Base-by-base conservation (phyloP, 1,284 basidiomycete species). In the Pulchroboletus neoregius region DNA sequence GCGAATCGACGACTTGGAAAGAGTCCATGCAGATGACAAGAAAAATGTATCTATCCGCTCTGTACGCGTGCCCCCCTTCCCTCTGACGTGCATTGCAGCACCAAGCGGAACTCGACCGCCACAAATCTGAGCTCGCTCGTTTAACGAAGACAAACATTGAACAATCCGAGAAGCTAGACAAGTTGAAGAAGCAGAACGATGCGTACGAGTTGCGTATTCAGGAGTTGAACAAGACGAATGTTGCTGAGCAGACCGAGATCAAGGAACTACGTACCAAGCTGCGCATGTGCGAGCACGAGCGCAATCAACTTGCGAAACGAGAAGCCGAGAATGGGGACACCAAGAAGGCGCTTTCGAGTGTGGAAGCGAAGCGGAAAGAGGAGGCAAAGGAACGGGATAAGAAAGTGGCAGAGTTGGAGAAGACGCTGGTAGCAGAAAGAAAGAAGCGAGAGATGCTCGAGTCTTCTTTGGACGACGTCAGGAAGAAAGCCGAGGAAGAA, bases 1-100 rank as follows among this genome's bases (percentile, higher is more conserved):
- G 53, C 83, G 82, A 56, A 71, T 88, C 0, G 82, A 86, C 31
- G 80, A 86, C 13, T 62, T 88, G 11, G 83, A 88, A 63, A 67
- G 67, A 46, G 61, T 83, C 20, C 83, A 87, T 54, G 65, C 71
- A 24, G 82, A 87, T 9, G 78, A 74, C 50, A 88, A 86, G 74
- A 80, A 74, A 68, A 50, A 69, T 34, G 87, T 87, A 59, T 57
- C 80, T 20, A 13, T 1, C 43, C 20, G 13, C 37, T 2, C 12
- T n/a, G 9, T n/a, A 10, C 27, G 26, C 38, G 7, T 10, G 6
- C 7, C 5, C 9, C 20, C 23, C 10, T 22, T 16, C 18, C n/a
- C 22, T 41, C 47, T 44, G 16, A 46, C 35, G 13, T 6, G 20
- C 38, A 31, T 40, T 6, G n/a, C 50, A 87, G 85, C 78, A 84